Base-by-base conservation (phyloP, 257 asterid genomes). In the Anisodus tanguticus region DNA sequence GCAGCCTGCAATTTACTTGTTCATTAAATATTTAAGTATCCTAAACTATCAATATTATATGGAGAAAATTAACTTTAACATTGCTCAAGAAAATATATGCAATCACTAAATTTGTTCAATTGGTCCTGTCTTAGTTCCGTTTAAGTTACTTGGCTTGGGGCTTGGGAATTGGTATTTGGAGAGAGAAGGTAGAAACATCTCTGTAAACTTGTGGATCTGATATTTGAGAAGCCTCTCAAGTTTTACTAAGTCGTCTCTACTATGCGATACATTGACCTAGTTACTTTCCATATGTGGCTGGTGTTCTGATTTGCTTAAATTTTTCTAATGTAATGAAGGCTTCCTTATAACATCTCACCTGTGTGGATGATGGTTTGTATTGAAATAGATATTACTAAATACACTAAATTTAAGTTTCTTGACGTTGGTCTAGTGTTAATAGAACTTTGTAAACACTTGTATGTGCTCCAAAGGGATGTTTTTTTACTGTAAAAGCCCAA, bases 141-240 rank as follows among this genome's bases (percentile, higher is more conserved):
- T 12, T 74, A 74, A 74, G 45, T 49, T 49, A 49, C 45, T 72
- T 11, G 58, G 45, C 39, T 66, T 31, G 72, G 71, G 41, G 45
- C 37, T 64, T 26, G 71, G 70, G 4, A 4, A 15, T 51, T 51
- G 81, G 47, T 76, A 53, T 13, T 51, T 53, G 47, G 81, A 53
- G 62, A 26, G 22, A 53, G 59, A 12, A 51, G 81, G 47, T 54
- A 51, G 26, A 76, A 49, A 51, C 47, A 76, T 13, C 63, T 76
- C 22, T 19, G n/a, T 51, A 6, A 53, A 76, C 63, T 53, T 76
- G 63, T 76, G 81, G 45, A 51, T 76, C 64, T 76, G 63, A 76
- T 51, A 63, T 76, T 53, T 76, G 64, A 51, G 81, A 76, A 76
- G 63, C 81, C 47, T 76, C 81, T 76, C 47, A 76, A 76, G 47